Evolutionary conservation across 140 eudicot species (phyloP).

Genomic region (Bidens hawaiensis): DNA sequence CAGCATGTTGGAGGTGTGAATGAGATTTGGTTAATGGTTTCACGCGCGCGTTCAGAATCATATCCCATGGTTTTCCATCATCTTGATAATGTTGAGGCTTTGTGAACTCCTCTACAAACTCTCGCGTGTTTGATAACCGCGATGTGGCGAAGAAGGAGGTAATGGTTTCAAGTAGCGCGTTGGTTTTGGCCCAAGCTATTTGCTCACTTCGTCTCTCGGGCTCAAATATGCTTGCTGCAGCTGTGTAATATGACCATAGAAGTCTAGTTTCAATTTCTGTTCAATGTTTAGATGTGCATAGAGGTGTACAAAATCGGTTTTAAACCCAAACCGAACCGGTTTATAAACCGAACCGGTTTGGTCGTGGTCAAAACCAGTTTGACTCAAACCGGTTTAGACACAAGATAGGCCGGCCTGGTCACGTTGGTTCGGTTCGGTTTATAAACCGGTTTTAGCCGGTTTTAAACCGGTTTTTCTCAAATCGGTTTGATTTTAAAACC

Average conservation of each 20-base stretch:
- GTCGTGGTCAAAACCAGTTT: too few species aligned
- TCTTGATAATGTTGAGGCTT: not conserved
- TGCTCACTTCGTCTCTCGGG: slow-evolving; percentile 10
- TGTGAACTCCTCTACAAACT: not conserved
- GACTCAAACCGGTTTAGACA: too few species aligned
- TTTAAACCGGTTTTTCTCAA: too few species aligned
- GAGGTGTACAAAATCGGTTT: too few species aligned
- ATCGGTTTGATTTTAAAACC: too few species aligned
- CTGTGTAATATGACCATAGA: slow-evolving; percentile 30
- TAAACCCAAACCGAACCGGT: too few species aligned
- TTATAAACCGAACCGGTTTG: too few species aligned
- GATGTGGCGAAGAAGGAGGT: not conserved
- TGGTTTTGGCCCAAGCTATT: slow-evolving; percentile 5
- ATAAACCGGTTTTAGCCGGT: too few species aligned
- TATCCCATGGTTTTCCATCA: not conserved
- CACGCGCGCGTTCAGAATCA: not conserved
- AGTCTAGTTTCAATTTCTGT: slow-evolving; percentile 20
- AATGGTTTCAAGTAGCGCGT: not conserved
- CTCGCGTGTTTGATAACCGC: not conserved
- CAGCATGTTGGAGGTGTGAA: slow-evolving; percentile 5
- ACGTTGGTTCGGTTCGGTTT: too few species aligned
- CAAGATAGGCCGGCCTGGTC: too few species aligned
- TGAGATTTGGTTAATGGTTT: slow-evolving; percentile 8
- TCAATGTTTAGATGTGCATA: slow-evolving; percentile 14
- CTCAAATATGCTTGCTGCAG: slow-evolving; percentile 31